These are phyloP conservation scores for Cutaneotrichosporon dermatis DNA, from an alignment of 1,284 basidiomycete genomes.

Conservation along the genomic window DNA sequence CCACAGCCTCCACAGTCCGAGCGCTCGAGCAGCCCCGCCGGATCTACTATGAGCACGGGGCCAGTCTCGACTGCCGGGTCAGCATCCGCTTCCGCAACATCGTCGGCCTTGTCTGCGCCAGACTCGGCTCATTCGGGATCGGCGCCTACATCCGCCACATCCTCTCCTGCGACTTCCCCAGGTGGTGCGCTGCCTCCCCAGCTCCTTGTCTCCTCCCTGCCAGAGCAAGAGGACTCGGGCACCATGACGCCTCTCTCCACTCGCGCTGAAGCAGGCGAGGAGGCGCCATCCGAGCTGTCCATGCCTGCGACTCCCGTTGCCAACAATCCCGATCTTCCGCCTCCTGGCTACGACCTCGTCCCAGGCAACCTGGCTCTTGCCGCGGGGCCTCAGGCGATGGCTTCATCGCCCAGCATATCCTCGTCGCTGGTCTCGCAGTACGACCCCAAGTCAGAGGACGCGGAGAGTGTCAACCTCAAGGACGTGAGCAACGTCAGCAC, in stretches of 20 bases:
- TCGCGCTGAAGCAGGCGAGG: slow-evolving; percentile 41
- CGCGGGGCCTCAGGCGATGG: slow-evolving; percentile 8
- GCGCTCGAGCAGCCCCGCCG: slow-evolving; percentile 6
- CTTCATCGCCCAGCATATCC: slow-evolving; percentile 22
- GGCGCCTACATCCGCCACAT: slow-evolving; percentile 32
- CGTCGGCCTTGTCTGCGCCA: slow-evolving; percentile 18
- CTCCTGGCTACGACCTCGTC: slow-evolving; percentile 32
- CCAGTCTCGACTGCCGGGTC: slow-evolving; percentile 10
- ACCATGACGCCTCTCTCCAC: slow-evolving; percentile 44
- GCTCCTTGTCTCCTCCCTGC: slow-evolving; percentile 32
- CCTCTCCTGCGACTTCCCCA: slow-evolving; percentile 28
- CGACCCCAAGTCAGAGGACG: slow-evolving; percentile 26
- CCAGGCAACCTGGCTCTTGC: slow-evolving; percentile 39
- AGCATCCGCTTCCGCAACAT: slow-evolving; percentile 3
- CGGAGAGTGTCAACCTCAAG: slow-evolving; percentile 33
- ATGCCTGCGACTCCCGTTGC: slow-evolving; percentile 39
- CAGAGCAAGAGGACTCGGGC: slow-evolving; percentile 22
- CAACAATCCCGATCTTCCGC: slow-evolving; percentile 25
- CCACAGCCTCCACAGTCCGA: background rate
- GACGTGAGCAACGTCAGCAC: slow-evolving; percentile 44
- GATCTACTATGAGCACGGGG: slow-evolving; percentile 32
- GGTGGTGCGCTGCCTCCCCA: slow-evolving; percentile 24
- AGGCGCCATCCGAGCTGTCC: slow-evolving; percentile 26
- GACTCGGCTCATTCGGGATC: slow-evolving; percentile 20
- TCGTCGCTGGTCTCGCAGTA: slow-evolving; percentile 35